Evolutionary conservation across 2,329 filamentous ascomycete genomes (phyloP).

Genomic region (Colletotrichum echinochloae): DNA sequence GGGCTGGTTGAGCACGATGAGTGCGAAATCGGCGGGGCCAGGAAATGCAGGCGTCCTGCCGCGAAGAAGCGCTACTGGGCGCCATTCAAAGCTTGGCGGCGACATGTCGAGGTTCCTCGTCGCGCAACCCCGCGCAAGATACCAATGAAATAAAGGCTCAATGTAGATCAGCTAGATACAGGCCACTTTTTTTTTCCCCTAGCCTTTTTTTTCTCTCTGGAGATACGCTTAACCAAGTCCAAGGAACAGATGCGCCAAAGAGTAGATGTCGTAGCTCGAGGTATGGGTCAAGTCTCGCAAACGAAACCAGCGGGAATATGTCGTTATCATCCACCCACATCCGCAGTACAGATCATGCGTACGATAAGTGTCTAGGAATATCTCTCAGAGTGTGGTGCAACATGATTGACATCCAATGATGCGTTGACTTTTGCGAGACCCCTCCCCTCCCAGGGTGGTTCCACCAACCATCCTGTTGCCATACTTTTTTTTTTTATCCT

Average conservation of each 20-base stretch:
- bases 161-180: neutral
- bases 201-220: neutral
- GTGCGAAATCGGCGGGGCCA: slow-evolving; percentile 52
- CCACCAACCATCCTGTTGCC: neutral
- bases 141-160: neutral
- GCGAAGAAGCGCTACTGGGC: slow-evolving; percentile 54
- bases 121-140: neutral
- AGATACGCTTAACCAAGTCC: too few species aligned
- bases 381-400: slow-evolving; percentile 22
- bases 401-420: slow-evolving; percentile 9
- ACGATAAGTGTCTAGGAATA: slow-evolving; percentile 15
- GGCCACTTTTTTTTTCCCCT: neutral
- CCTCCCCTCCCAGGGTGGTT: neutral
- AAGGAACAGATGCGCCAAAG: slow-evolving; percentile 2
- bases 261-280: neutral
- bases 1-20: slow-evolving; percentile 66
- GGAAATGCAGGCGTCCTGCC: slow-evolving; percentile 44
- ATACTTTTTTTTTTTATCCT: slow-evolving; percentile 1
- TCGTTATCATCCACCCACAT: neutral
- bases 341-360: neutral
- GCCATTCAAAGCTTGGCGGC: slow-evolving; percentile 53
- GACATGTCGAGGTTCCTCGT: slow-evolving; percentile 19
- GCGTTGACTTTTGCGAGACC: neutral
- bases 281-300: neutral
- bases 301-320: neutral